A percentile compares a stretch with the other conserved stretches of the same genome.
These are phyloP conservation scores for Cystobasidium pallidum DNA, from an alignment of 1,284 basidiomycete species.

Conservation along the genomic window DNA sequence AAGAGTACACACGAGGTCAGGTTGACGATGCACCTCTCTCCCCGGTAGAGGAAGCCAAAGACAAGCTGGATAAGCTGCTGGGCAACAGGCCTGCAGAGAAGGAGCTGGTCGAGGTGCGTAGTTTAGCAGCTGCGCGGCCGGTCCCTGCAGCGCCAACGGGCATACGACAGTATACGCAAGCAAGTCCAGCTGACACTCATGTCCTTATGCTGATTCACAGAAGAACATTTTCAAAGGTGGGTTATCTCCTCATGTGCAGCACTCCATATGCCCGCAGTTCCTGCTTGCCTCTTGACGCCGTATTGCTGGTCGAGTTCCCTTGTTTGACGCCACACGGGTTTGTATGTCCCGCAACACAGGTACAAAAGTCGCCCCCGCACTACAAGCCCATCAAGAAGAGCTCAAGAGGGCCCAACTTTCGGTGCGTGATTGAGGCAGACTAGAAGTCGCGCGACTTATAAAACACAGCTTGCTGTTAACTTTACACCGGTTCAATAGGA, in stretches of 20 bases:
- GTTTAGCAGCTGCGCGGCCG: no score
- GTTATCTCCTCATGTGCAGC: conserved; percentile 43
- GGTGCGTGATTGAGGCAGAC: conserved; percentile 58
- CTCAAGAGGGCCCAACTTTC: conserved; percentile 70
- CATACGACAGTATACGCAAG: neutral
- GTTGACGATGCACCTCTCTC: conserved; percentile 34
- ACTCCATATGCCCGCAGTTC: no score
- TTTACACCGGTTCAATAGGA: conserved; percentile 59
- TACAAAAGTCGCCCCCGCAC: conserved; percentile 70
- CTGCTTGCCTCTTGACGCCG: no score
- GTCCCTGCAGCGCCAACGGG: neutral
- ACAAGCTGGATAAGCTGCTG: conserved; percentile 66
- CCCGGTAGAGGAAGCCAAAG: conserved; percentile 51
- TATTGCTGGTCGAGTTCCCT: neutral
- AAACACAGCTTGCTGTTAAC: neutral
- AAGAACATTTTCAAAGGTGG: conserved; percentile 75
- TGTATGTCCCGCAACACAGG: conserved; percentile 58
- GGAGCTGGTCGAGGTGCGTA: conserved; percentile 64
- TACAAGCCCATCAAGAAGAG: conserved; percentile 68
- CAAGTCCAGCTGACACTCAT: neutral
- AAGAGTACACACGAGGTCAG: conserved; percentile 36
- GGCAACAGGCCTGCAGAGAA: conserved; percentile 65
- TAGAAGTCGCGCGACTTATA: neutral
- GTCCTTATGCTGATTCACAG: neutral
- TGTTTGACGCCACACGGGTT: neutral